Conservation (phyloP, 78 protist species). For the Pigoraptor vietnamica region DNA sequence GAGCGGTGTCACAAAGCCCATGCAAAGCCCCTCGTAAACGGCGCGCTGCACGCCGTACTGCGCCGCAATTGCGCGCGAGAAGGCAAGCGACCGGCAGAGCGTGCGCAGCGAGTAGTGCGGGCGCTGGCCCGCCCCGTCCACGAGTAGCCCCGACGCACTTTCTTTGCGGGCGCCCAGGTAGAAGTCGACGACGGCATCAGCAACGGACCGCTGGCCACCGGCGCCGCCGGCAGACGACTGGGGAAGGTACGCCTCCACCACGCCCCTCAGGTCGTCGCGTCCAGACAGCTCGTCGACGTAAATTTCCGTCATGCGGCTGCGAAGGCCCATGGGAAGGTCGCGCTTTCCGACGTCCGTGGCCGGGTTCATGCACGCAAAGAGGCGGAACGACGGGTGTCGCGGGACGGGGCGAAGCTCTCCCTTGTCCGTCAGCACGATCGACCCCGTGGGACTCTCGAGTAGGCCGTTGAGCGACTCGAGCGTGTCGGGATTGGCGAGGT, state of each 20-base stretch:
- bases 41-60: conserved; percentile 79
- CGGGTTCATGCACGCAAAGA: conserved; percentile 99
- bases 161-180: conserved; percentile 38
- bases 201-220: not conserved
- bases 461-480: conserved; percentile 79
- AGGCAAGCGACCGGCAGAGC: conserved; percentile 83
- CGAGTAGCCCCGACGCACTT: conserved; percentile 44
- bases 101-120: conserved; percentile 92
- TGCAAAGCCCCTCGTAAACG: conserved; percentile 65
- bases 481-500: conserved; percentile 94
- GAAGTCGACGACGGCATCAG: conserved; percentile 61
- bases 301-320: conserved; percentile 87
- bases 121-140: conserved; percentile 74
- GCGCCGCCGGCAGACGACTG: not conserved
- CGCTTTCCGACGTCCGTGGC: conserved; percentile 98
- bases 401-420: conserved; percentile 80
- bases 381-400: conserved; percentile 90
- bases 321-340: conserved; percentile 84
- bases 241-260: conserved; percentile 55
- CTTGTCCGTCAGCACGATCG: conserved; percentile 80
- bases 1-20: conserved; percentile 82
- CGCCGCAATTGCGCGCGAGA: conserved; percentile 7
- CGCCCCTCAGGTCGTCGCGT: conserved; percentile 61
- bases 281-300: conserved; percentile 81
- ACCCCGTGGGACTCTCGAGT: conserved; percentile 64